Base-by-base conservation (phyloP, 2,329 filamentous ascomycete species). In the Zymoseptoria brevis region DNA sequence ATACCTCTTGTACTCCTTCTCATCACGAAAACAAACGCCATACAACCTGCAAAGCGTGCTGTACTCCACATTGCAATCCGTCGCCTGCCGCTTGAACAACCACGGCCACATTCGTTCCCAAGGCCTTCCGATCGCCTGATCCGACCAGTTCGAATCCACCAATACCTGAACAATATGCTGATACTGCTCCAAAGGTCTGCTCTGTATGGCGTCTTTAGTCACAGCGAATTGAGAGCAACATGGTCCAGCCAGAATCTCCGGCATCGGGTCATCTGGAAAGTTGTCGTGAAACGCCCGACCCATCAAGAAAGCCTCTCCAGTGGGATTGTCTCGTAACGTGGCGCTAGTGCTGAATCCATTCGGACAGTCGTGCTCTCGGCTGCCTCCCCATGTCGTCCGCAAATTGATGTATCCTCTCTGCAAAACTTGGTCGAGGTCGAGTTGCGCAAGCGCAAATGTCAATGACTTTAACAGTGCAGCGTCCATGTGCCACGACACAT, bases 181-280 rank as follows among this genome's bases (percentile, higher is more conserved):
- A 29, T 67, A 66, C 55, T 65, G 62, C 29, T 59, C 56, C 19
- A 53, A 54, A 3, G 57, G 22, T 9, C 62, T 57, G 1, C 57
- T 30, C 3, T 51, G 60, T 13, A 67, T 62, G 6, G 60, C 60
- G 2, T 58, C 54, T 22, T 59, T 29, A 1, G 55, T 63, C 9
- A 66, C 63, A 4, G 63, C 63, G 26, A 67, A 66, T 55, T 67
- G 65, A n/a, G 58, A 62, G 52, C 65, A 67, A 56, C 65, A 67
- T 4, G 65, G 59, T 30, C 63, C 62, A 0, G 61, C 65, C n/a
- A 67, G 19, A 8, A 57, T 61, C 11, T 62, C 59, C 5, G 64
- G 64, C 9, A 63, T 57, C 19, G 61, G 63, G 9, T 62, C 57
- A 8, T 62, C 58, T 19, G 51, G 51, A 16, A 67, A 67, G 35